Evolutionary conservation across 1,284 basidiomycete genomes (phyloP), one percentile per base, ranked within the genome.

Genomic region (Fistulina hepatica): DNA sequence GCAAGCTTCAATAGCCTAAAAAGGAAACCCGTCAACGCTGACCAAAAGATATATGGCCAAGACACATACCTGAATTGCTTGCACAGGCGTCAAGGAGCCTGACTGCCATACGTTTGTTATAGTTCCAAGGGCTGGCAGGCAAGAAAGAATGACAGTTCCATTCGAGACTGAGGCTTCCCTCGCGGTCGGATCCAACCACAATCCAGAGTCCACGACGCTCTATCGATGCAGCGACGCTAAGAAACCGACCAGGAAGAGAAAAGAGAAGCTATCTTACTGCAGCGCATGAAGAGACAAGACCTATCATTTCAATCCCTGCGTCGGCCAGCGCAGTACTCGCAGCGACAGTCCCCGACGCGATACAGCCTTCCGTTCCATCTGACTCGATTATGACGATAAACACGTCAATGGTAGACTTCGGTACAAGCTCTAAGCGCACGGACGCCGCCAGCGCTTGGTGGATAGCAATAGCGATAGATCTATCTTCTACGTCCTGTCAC

Each of bases 381-480:
- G 82, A 81, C 60, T 99, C 92, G 23, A 99, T 78, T 15, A 99
- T 70, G 11, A 81, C 84, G 31, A 99, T 62, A 58, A 88, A 93
- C 21, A 97, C 67, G 60, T 98, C 95, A 49, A 98, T 79, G 6
- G 81, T 82, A 0, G 91, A 86, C 59, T 98, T 99, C 6, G 95
- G 94, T 4, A 97, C 69, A 3, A 91, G 67, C 48, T 97, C 91
- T 13, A 97, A 67, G 26, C 89, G 76, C 5, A 98, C 71, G 1
- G 92, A 77, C 1, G 95, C 81, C 0, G 81, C 60, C 11, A 99
- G 68, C 2, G 93, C 81, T 59, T 95, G 90, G 38, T 90, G 79
- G 20, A 99, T 76, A 9, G 86, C 73, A 16, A 80, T 68, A 0
- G 88, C 81, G 21, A 97, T 65, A 3, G 84, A 76, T 19, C 88